Evolutionary conservation across 805 yeast species (phyloP).

Genomic region (Torulaspora indica): DNA sequence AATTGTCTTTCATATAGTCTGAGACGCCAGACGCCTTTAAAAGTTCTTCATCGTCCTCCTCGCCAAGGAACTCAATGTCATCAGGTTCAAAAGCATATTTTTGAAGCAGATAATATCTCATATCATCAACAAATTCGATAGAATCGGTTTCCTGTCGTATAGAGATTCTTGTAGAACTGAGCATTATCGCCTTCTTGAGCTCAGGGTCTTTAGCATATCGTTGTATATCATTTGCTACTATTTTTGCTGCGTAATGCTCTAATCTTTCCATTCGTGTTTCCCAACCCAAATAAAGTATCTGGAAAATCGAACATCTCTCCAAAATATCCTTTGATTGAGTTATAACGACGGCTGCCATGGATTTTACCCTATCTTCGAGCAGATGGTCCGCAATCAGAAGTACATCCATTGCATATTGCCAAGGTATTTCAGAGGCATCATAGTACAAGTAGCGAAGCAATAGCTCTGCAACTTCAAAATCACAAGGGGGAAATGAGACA

Average conservation of each 20-base stretch:
- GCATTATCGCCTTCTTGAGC: slow-evolving; percentile 39
- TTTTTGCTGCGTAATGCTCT: slow-evolving; percentile 57
- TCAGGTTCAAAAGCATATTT: slow-evolving; percentile 31
- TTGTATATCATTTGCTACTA: slow-evolving; percentile 49
- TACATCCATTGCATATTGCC: slow-evolving; percentile 49
- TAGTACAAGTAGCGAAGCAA: slow-evolving; percentile 54
- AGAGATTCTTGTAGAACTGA: slow-evolving; percentile 52
- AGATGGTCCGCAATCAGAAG: slow-evolving; percentile 54
- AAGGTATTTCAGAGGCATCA: slow-evolving; percentile 53
- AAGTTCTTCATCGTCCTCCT: slow-evolving; percentile 19
- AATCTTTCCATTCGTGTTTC: slow-evolving; percentile 56
- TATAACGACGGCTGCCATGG: slow-evolving; percentile 50
- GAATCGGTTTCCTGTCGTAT: slow-evolving; percentile 71
- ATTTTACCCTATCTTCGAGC: slow-evolving; percentile 57
- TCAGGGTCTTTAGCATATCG: slow-evolving; percentile 38
- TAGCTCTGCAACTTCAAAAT: slow-evolving; percentile 44
- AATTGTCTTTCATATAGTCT: slow-evolving; percentile 35
- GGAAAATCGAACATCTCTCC: slow-evolving; percentile 43
- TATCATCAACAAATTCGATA: slow-evolving; percentile 74
- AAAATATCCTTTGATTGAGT: slow-evolving; percentile 34
- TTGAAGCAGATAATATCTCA: slow-evolving; percentile 52
- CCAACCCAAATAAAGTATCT: slow-evolving; percentile 64
- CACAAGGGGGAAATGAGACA: slow-evolving; percentile 23
- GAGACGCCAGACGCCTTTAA: slow-evolving; percentile 22
- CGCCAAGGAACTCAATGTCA: slow-evolving; percentile 26